Base-by-base conservation (phyloP, 306 rosid species). In the Trifolium fragiferum region DNA sequence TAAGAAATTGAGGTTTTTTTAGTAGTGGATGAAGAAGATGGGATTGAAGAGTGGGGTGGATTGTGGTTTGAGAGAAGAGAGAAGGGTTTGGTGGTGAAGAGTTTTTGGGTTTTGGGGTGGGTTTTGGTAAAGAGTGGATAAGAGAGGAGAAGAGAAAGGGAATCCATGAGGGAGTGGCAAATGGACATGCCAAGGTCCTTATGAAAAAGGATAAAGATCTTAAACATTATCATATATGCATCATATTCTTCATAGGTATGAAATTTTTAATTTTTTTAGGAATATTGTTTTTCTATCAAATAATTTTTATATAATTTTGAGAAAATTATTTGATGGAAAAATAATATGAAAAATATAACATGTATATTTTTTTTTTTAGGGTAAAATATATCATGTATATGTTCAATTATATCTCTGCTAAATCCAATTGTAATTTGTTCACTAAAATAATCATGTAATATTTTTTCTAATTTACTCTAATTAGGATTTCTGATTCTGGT, bases 61-160 rank as follows among this genome's bases (percentile, higher is more conserved):
- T 68, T 51, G 10, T 76, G 70, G 72, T 63, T 82, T 76, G 78
- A 73, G 83, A 78, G 78, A n/a, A 65, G 46, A 63, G 79, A 75
- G 58, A 51, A 10, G 76, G 92, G 73, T 67, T 70, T 83, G 44
- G 68, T 71, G 62, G 55, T 0, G 57, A 15, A 1, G 19, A 54
- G 73, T 76, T 82, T 88, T 19, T 77, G 90, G 87, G 84, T 46
- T 83, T 68, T 81, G 78, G 37, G 76, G 73, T 77, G 90, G 87
- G 84, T 51, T 83, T 68, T 81, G 78, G 43, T 76, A 71, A 57
- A 67, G 38, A 76, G 88, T 23, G 92, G 97, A 82, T 84, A 82
- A 59, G 88, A 84, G 82, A 87, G 80, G 54, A 66, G 63, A 15
- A 81, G 65, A 61, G 96, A 78, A 1, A 86, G 82, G 8, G 94